Percentiles rank a stretch among this genome's conserved stretches.
Conservation (phyloP, 2,329 filamentous ascomycete species). For the Paramyrothecium sp. region DNA sequence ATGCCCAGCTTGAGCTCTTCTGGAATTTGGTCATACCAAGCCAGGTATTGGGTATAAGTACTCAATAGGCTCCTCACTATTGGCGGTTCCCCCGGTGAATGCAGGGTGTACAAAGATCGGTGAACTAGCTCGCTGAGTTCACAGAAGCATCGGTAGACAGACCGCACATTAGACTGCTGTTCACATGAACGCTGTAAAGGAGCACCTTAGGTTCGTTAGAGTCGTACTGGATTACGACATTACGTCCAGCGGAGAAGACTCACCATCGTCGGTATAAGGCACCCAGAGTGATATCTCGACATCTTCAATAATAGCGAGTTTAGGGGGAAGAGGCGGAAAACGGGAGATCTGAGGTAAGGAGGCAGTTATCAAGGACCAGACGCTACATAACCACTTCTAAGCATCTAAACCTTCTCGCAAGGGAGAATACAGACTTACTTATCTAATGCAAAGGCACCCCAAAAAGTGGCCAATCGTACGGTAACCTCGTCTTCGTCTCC, state of each 20-base stretch:
- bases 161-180: constrained; percentile 66
- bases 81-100: constrained; percentile 65
- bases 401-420: not conserved
- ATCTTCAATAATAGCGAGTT: constrained; percentile 58
- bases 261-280: constrained; percentile 58
- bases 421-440: constrained; percentile 45
- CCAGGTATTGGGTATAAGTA: constrained; percentile 66
- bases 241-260: constrained; percentile 17
- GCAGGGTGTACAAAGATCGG: constrained; percentile 67
- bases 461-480: constrained; percentile 59
- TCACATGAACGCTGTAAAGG: constrained; percentile 55
- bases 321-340: constrained; percentile 55
- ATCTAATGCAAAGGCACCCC: constrained; percentile 62
- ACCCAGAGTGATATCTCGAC: constrained; percentile 61
- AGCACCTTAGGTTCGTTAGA: constrained; percentile 41
- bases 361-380: constrained; percentile 64
- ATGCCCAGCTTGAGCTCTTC: constrained; percentile 62
- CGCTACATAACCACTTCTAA: constrained; percentile 35
- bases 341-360: constrained; percentile 59
- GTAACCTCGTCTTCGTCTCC: constrained; percentile 55
- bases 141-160: constrained; percentile 67
- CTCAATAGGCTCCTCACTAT: constrained; percentile 62
- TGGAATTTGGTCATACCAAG: constrained; percentile 70
- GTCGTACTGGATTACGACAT: constrained; percentile 31
- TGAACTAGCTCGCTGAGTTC: constrained; percentile 73